Evolutionary conservation across 2,329 filamentous ascomycete species (phyloP), one percentile per base, ranked within the genome.

Genomic region (Orbilia blumenaviensis): DNA sequence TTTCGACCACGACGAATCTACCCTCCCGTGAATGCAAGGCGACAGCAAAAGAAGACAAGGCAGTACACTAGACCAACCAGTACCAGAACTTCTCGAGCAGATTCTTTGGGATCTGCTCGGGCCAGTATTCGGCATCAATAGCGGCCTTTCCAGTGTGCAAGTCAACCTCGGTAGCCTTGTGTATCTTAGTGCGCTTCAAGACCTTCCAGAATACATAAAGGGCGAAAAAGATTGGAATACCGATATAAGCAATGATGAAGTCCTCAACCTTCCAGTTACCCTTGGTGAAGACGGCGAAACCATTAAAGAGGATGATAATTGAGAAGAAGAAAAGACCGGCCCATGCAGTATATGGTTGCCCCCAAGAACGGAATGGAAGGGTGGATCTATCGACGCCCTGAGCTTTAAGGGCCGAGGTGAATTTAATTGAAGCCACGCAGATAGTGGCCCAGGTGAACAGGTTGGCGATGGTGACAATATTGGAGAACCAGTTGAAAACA

Each of bases 221-320:
- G 0, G 84, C 82, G 1, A 87, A 79, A 80, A 91, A 91, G 16
- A 89, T 86, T 0, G 88, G 88, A 56, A 91, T 87, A 7, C 88
- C 88, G n/a, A 90, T 86, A 79, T 91, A 91, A 5, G 58, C 86
- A 0, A 88, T 87, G n/a, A 90, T 74, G 80, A 95, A 95, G 79
- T 85, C 85, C 3, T 86, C 84, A 0, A 86, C 86, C 14, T 85
- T 87, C 87, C 89, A 94, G 27, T 89, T 85, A 6, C 85, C 83
- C 0, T 88, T 87, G 81, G 90, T 90, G 81, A 94, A 94, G 12
- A 91, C 87, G 36, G 89, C 87, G 82, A 93, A 94, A 0, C 91
- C 92, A 79, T 92, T 92, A 79, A 92, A 89, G 2, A 94, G 82
- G 0, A 86, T 88, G n/a, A 94, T 84, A 25, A 92, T 83, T 2